Evolutionary conservation across 768 basidiomycete species (phyloP).

Genomic region (Filobasidium wieringae): DNA sequence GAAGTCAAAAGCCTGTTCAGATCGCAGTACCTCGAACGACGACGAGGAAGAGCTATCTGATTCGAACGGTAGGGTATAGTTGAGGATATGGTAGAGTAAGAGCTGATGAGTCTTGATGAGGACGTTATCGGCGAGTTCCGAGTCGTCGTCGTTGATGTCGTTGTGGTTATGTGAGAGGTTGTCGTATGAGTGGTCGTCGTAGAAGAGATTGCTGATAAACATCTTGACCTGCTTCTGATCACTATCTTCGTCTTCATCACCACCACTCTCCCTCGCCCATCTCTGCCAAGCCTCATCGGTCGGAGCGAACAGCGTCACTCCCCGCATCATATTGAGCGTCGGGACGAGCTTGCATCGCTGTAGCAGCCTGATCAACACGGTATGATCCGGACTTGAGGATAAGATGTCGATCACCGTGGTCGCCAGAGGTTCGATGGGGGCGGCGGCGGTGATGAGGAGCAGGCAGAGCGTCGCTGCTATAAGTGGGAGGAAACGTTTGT

Average conservation of each 20-base stretch:
- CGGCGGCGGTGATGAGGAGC: too few species aligned
- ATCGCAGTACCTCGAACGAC: background rate
- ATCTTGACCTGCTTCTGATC: conserved; percentile 6
- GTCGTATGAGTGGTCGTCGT: background rate
- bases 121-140: conserved; percentile 59
- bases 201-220: background rate
- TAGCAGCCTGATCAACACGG: conserved; percentile 60
- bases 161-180: background rate
- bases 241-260: background rate
- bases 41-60: background rate
- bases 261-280: conserved; percentile 17
- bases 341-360: conserved; percentile 81
- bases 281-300: conserved; percentile 64
- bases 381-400: conserved; percentile 60
- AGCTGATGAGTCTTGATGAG: conserved; percentile 75
- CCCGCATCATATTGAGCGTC: conserved; percentile 73
- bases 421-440: too few species aligned
- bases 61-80: conserved; percentile 51
- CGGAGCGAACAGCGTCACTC: conserved; percentile 81
- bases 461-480: too few species aligned
- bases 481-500: too few species aligned
- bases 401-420: conserved; percentile 69
- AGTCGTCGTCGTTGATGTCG: background rate
- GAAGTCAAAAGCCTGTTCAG: conserved; percentile 7
- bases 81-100: conserved; percentile 86